These are phyloP conservation scores for Talaromyces wortmannii DNA, from an alignment of 495 filamentous ascomycete genomes.

Conservation along the genomic window DNA sequence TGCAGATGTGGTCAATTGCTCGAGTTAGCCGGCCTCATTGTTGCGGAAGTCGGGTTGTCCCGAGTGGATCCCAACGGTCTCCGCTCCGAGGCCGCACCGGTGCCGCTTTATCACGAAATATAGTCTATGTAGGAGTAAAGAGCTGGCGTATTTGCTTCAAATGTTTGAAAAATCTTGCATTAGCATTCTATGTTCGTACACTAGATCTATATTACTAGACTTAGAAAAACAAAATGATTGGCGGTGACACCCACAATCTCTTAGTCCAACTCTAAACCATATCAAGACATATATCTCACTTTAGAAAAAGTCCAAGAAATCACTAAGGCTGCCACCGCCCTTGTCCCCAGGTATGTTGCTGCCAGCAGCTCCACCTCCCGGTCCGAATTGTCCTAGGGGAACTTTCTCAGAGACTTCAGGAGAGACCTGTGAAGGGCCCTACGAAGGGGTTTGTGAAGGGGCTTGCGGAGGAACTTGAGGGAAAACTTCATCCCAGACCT, in stretches of 20 bases:
- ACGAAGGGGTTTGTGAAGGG: too few relatives aligned
- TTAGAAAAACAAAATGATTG: not conserved
- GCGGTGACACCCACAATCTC: not conserved
- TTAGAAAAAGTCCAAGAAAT: conserved; percentile 25
- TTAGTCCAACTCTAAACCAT: too few relatives aligned
- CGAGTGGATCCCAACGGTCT: too few relatives aligned
- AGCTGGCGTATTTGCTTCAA: too few relatives aligned
- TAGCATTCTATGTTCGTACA: too few relatives aligned
- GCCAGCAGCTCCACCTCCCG: conserved; percentile 12
- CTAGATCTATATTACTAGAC: too few relatives aligned
- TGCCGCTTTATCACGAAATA: too few relatives aligned
- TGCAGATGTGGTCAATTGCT: not conserved
- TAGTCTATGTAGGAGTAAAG: too few relatives aligned
- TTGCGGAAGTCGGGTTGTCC: not conserved
- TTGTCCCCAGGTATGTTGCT: conserved; percentile 15
- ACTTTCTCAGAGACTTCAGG: not conserved
- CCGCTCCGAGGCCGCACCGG: too few relatives aligned
- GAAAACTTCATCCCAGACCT: conserved; percentile 19
- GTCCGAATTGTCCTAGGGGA: conserved; percentile 22
- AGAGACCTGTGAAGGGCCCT: too few relatives aligned
- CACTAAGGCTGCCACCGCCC: conserved; percentile 26
- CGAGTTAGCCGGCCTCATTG: not conserved
- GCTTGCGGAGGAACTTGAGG: too few relatives aligned
- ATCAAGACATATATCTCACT: not conserved
- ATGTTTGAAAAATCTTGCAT: too few relatives aligned